Percentiles rank a stretch among this genome's conserved stretches.
Evolutionary conservation across 2,329 filamentous ascomycete species (phyloP).

Genomic region (Bisporella sp.): DNA sequence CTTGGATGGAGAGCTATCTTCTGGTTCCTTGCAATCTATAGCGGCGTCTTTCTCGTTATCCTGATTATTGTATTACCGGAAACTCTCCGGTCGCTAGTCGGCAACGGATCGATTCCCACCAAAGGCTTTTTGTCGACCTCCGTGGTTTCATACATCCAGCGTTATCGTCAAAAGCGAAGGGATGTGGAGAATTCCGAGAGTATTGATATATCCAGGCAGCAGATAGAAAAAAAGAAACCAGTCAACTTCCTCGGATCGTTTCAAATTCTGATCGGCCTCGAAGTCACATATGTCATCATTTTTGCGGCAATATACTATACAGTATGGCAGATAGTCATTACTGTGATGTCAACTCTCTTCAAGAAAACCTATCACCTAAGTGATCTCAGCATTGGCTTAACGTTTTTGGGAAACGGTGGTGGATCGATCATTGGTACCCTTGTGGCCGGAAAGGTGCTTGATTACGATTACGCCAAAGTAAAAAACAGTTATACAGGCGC

Average conservation of each 20-base stretch:
- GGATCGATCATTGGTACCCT: slow-evolving; percentile 40
- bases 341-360: slow-evolving; percentile 20
- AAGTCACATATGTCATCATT: slow-evolving; percentile 19
- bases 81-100: slow-evolving; percentile 32
- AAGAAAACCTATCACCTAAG: slow-evolving; percentile 16
- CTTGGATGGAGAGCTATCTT: slow-evolving; percentile 44
- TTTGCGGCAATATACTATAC: slow-evolving; percentile 20
- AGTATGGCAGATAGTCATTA: slow-evolving; percentile 23
- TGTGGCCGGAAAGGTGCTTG: slow-evolving; percentile 48
- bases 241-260: slow-evolving; percentile 19
- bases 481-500: slow-evolving; percentile 9
- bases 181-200: slow-evolving; percentile 4
- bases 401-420: slow-evolving; percentile 34
- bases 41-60: slow-evolving; percentile 28
- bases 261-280: slow-evolving; percentile 18
- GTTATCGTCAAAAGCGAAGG: not conserved
- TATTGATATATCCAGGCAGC: not conserved
- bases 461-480: slow-evolving; percentile 58
- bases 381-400: slow-evolving; percentile 21
- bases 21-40: slow-evolving; percentile 43
- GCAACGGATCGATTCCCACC: slow-evolving; percentile 26
- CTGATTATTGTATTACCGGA: slow-evolving; percentile 38
- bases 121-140: slow-evolving; percentile 12
- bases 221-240: slow-evolving; percentile 8
- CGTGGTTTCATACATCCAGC: slow-evolving; percentile 9